Conservation (phyloP, 179 eudicot genomes). For the Beta lomatogona region DNA sequence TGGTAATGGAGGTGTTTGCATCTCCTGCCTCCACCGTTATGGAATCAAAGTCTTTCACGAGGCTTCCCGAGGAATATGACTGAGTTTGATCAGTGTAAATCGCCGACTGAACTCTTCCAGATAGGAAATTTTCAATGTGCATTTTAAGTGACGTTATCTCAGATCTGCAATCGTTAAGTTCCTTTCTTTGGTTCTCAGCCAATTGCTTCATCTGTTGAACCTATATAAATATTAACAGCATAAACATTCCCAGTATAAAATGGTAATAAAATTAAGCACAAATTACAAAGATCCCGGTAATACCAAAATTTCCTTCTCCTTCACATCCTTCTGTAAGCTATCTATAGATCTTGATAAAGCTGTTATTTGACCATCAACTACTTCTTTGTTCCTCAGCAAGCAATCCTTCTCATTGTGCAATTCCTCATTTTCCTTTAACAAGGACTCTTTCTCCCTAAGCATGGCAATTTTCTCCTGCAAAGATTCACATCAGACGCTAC, state of each 20-base stretch:
- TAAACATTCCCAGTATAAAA: conserved; percentile 1
- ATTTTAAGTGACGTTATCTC: conserved; percentile 96
- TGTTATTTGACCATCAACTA: conserved; percentile 73
- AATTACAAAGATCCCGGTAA: conserved; percentile 6
- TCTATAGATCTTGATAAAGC: conserved; percentile 76
- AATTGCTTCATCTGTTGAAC: conserved; percentile 74
- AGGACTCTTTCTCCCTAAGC: conserved; percentile 71
- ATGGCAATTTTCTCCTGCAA: conserved; percentile 88
- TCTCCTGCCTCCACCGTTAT: conserved; percentile 54
- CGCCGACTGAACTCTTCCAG: conserved; percentile 38
- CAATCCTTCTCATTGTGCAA: conserved; percentile 52
- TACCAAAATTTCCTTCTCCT: conserved; percentile 82
- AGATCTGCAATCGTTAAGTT: conserved; percentile 84
- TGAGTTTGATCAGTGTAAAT: conserved; percentile 40
- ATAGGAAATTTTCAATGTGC: conserved; percentile 79
- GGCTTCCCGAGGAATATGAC: conserved; percentile 43
- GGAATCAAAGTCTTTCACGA: conserved; percentile 45
- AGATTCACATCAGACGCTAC: conserved; percentile 17
- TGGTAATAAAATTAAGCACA: conserved; percentile 2
- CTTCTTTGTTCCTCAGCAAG: conserved; percentile 69
- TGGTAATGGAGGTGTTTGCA: conserved; percentile 30
- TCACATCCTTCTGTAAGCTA: conserved; percentile 73
- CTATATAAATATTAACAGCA: conserved; percentile 39
- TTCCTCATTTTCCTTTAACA: conserved; percentile 63
- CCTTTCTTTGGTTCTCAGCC: conserved; percentile 66